Evolutionary conservation across 2,329 filamentous ascomycete species (phyloP), one percentile per base, ranked within the genome.

Genomic region (Paraphaeosphaeria sporulosa): DNA sequence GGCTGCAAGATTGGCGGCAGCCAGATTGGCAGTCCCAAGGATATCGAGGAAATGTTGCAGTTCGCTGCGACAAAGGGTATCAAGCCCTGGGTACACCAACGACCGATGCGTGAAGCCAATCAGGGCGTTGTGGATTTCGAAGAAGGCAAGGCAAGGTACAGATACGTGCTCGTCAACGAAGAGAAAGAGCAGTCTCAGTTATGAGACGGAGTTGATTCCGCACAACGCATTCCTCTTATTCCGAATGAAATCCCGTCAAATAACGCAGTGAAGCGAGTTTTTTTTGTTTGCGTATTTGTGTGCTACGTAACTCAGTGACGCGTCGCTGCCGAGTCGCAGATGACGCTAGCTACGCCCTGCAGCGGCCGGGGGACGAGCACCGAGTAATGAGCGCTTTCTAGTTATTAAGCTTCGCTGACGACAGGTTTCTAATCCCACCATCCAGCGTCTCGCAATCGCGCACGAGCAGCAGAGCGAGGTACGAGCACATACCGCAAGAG

Each of bases 21-120:
- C 34, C 73, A 78, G 62, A 80, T 87, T 61, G 86, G 86, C 2
- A 78, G 81, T n/a, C 86, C 87, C 0, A 71, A 70, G 47, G 84
- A 89, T 65, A 89, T 89, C 59, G 76, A 81, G 53, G 84, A 87
- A 67, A 90, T 90, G 87, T 68, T 90, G 58, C 65, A 84, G 58
- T 81, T 90, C 59, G 87, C 85, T 8, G 86, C 81, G 0, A 82
- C 87, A 56, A 84, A 88, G 76, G 81, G 82, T 8, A 77, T 90
- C 40, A 82, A 84, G 76, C 82, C 86, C 1, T 87, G 85, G 84
- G 84, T 93, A 40, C 86, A 92, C 81, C 82, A 82, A 71, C 79
- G 84, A 38, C 81, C 83, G 0, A 81, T 90, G 81, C 84, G 82
- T 52, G 71, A 77, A n/a, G 76, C 72, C 2, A 89, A 89, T 72